Base-by-base conservation (phyloP, 2,329 filamentous ascomycete genomes). In the Neofusicoccum sp. region DNA sequence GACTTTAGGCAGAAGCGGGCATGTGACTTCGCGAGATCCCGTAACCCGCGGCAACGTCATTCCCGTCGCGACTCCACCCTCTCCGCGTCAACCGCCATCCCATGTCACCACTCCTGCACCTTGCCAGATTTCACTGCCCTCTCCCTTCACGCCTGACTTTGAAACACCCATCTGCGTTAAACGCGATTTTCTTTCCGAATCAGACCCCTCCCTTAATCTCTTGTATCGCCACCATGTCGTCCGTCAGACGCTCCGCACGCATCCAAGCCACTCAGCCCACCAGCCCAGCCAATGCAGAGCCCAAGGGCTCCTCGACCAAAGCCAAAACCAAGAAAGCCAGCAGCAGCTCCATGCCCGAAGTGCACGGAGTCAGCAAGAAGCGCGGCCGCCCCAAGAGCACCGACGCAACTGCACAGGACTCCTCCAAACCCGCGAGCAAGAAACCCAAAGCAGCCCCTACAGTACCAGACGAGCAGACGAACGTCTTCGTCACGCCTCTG, bases 401-500 rank as follows among this genome's bases (percentile, higher is more conserved):
- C 44, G 28, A 41, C 43, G 7, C 31, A 6, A 14, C 43, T 9
- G 44, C 56, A 28, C 16, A 33, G 22, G 16, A 7, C 45, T 29
- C 16, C 45, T 12, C 14, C 28, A n/a, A 47, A 44, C 11, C 41
- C 41, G 4, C 28, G 4, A 50, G 14, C 31, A 22, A 22, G 31
- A 29, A 4, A 2, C 41, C 28, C 50, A 56, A 9, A 29, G 22
- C 22, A 29, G 4, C 50, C n/a, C 34, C 37, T 29, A 8, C 31
- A 11, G 16, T 8, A 14, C 11, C 44, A 67, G 37, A 79, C 78
- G 4, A 8, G 2, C 34, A 47, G 3, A 31, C 56, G 31, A 60
- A 41, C 43, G 43, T 48, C 43, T 48, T 48, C 43, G 56, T 49
- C 33, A 49, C 56, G 6, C 56, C 56, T 22, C 33, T 50, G 4